phyloP scores from a whole-genome alignment of 1,284 basidiomycete species.

The Inonotus hispidus region DNA sequence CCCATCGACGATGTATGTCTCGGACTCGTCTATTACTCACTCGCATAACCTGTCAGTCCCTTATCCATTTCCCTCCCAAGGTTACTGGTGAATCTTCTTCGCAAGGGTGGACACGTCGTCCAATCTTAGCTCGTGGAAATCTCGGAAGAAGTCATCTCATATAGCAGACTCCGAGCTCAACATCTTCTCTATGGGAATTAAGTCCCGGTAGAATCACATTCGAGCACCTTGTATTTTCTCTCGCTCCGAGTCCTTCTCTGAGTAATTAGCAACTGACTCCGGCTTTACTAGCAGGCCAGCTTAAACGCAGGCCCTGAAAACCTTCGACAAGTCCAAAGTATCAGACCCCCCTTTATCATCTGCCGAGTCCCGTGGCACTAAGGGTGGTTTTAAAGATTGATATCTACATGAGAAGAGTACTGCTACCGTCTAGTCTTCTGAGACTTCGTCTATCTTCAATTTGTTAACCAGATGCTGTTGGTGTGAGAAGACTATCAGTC shows the following conservation, averaged over 20 bases:
- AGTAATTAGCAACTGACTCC: neutral
- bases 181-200: conserved; percentile 3
- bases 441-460: too few species aligned
- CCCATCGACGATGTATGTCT: too few species aligned
- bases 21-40: too few species aligned
- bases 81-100: neutral
- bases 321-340: neutral
- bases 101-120: neutral
- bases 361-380: neutral
- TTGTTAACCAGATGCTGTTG: too few species aligned
- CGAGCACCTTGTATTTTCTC: neutral
- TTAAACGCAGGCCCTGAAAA: neutral
- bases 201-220: neutral
- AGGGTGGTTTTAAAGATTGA: too few species aligned
- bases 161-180: neutral
- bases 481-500: too few species aligned
- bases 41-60: too few species aligned
- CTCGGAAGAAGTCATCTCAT: conserved; percentile 7
- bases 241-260: neutral
- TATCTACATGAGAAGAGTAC: too few species aligned
- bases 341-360: neutral
- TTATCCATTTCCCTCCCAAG: too few species aligned
- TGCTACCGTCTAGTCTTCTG: too few species aligned
- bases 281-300: neutral
- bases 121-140: conserved; percentile 5